These are phyloP conservation scores for Solanum arcanum DNA, from an alignment of 257 asterid genomes.

Conservation along the genomic window DNA sequence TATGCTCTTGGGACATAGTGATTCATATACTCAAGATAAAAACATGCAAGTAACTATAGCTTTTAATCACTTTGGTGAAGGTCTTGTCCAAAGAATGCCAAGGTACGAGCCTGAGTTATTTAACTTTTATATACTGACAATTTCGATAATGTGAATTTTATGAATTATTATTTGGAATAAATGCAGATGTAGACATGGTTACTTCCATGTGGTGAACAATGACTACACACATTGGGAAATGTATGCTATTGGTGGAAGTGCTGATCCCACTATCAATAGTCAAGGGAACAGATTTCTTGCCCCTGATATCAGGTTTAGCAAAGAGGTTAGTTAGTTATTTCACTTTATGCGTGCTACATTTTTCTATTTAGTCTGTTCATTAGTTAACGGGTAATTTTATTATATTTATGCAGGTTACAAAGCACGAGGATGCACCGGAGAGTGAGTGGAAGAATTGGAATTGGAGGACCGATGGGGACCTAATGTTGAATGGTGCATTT, in stretches of 20 bases:
- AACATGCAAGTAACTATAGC: conserved; percentile 72
- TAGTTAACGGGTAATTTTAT: not conserved
- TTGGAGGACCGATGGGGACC: conserved; percentile 81
- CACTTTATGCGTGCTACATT: not conserved
- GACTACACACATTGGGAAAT: conserved; percentile 91
- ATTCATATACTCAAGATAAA: conserved; percentile 40
- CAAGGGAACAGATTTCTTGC: conserved; percentile 86
- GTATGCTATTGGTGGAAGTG: conserved; percentile 95
- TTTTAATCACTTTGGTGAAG: conserved; percentile 80
- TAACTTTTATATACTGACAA: not conserved
- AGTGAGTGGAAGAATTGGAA: conserved; percentile 66
- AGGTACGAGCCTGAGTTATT: conserved; percentile 13
- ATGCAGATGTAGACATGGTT: conserved; percentile 78
- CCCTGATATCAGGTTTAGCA: conserved; percentile 35
- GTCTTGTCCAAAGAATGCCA: conserved; percentile 86
- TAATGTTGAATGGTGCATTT: conserved; percentile 76
- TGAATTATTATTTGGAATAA: not conserved
- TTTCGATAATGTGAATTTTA: not conserved
- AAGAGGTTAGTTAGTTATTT: conserved; percentile 38
- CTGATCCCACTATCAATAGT: conserved; percentile 63
- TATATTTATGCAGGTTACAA: conserved; percentile 44
- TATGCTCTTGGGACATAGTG: conserved; percentile 77
- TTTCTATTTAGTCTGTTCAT: not conserved
- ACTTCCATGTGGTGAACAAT: conserved; percentile 81
- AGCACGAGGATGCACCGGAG: conserved; percentile 59